These are phyloP conservation scores for Microthlaspi erraticum DNA, from an alignment of 345 rosid genomes.

Conservation along the genomic window DNA sequence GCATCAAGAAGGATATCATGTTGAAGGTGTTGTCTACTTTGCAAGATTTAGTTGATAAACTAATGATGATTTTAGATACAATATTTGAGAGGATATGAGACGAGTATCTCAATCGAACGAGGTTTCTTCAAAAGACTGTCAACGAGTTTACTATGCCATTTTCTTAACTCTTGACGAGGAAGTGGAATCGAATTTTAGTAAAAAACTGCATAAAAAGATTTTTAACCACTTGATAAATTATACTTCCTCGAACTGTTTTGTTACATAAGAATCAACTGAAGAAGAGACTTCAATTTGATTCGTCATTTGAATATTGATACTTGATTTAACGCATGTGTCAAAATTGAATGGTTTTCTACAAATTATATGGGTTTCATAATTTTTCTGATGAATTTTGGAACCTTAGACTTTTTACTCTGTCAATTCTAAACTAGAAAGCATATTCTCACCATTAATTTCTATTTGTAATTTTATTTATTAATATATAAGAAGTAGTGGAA, in stretches of 20 bases:
- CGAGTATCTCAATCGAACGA: background rate
- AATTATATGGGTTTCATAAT: background rate
- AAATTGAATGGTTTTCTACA: background rate
- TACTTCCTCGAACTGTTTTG: too few relatives aligned
- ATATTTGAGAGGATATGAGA: background rate
- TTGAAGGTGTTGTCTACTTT: background rate
- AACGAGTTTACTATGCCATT: too few relatives aligned
- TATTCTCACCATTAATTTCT: background rate
- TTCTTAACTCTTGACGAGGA: too few relatives aligned
- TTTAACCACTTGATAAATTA: too few relatives aligned
- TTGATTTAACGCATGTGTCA: background rate
- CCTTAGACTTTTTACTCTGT: background rate
- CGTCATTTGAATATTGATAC: background rate
- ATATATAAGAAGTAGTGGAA: constrained; percentile 23
- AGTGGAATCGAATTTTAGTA: too few relatives aligned
- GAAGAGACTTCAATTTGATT: background rate
- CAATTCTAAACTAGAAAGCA: background rate
- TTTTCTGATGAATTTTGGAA: background rate
- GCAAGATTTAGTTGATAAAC: constrained; percentile 19
- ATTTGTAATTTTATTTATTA: background rate
- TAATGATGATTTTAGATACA: background rate
- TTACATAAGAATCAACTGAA: background rate
- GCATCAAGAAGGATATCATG: background rate
- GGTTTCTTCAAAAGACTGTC: background rate
- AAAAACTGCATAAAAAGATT: too few relatives aligned